phyloP scores from a whole-genome alignment of 1,139 yeast genomes.

The Diutina siamensis region DNA sequence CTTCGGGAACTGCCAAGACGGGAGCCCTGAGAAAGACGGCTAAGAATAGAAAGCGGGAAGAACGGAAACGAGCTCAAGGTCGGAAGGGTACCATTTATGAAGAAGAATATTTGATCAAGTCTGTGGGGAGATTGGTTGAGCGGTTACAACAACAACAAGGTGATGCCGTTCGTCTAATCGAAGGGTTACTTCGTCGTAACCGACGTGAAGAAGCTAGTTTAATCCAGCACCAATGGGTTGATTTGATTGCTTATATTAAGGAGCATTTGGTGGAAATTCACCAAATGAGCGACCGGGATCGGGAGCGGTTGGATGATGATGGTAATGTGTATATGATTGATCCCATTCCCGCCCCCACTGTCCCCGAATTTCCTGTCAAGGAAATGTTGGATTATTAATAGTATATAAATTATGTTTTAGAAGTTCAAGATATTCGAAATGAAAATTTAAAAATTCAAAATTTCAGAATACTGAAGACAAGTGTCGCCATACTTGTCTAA shows the following conservation, averaged over 20 bases:
- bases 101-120: slow-evolving; percentile 84
- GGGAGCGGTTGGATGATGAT: slow-evolving; percentile 81
- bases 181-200: slow-evolving; percentile 61
- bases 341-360: slow-evolving; percentile 56
- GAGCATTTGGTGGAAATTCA: slow-evolving; percentile 66
- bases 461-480: slow-evolving; percentile 2
- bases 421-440: too few species aligned
- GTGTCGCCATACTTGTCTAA: slow-evolving; percentile 1
- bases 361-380: slow-evolving; percentile 47
- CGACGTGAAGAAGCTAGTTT: slow-evolving; percentile 76
- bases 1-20: slow-evolving; percentile 90
- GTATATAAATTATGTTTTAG: not conserved
- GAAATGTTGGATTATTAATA: slow-evolving; percentile 39
- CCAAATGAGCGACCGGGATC: slow-evolving; percentile 66
- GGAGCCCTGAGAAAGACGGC: slow-evolving; percentile 90
- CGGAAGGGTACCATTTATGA: slow-evolving; percentile 96
- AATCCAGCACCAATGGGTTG: slow-evolving; percentile 59
- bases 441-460: not conserved
- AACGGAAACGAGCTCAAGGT: slow-evolving; percentile 91
- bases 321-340: slow-evolving; percentile 73
- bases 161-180: slow-evolving; percentile 66
- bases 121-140: slow-evolving; percentile 80
- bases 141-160: slow-evolving; percentile 63
- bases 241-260: slow-evolving; percentile 41
- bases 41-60: slow-evolving; percentile 88